Base-by-base conservation (phyloP, 2,329 filamentous ascomycete species). In the Fusarium nanum region DNA sequence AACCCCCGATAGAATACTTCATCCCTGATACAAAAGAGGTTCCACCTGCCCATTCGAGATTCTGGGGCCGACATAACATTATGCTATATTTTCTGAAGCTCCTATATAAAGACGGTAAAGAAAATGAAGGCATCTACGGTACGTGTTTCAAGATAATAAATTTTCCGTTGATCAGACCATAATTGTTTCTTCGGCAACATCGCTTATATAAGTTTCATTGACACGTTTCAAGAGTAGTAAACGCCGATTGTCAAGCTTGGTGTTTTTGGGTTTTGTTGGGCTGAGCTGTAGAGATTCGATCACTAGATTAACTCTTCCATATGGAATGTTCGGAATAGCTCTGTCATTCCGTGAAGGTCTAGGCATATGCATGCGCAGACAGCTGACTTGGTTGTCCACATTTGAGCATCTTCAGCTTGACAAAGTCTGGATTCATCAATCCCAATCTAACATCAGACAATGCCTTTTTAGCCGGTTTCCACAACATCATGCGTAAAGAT, bases 151-250 rank as follows among this genome's bases (percentile, higher is more conserved):
- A 10, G 27, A 28, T 16, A 14, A 42, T 23, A 53, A 42, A 10
- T 28, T 27, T 22, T 25, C 30, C 18, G 10, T 37, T n/a, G 34
- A 28, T 53, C 32, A 27, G 32, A 11, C 23, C 49, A 53, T 18
- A 28, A 28, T 25, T 28, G 34, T 53, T 27, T 42, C 30, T 41
- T 42, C 25, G 23, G 34, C 25, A 53, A 42, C 32, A 16, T 53
- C 34, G 49, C 49, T 53, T 53, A 53, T 25, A 53, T 22, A 53
- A 53, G 49, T 53, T 22, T 25, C n/a, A 12, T 10, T 53, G 13
- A 42, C 16, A 25, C 10, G 49, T 53, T 53, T 53, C 34, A 53
- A 53, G 22, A 18, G 20, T 22, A 37, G 34, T 37, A 37, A 37
- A 25, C 20, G 11, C 8, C 14, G 12, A 34, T 25, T n/a, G 34